These are phyloP conservation scores for Daldinia eschscholtzii DNA, from an alignment of 2,329 filamentous ascomycete species.

Conservation along the genomic window DNA sequence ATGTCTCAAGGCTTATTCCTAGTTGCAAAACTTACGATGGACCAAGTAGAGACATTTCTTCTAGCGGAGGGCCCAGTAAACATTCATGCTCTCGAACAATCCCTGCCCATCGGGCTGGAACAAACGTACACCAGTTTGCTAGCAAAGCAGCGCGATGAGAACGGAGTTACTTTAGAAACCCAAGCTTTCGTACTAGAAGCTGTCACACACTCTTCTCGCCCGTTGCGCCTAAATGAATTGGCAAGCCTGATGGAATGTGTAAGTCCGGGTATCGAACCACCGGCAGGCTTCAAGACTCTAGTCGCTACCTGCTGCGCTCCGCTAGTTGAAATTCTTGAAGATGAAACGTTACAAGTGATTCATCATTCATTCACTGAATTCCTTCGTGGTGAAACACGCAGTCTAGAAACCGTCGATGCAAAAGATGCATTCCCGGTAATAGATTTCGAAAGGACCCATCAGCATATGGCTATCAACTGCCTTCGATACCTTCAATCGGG, in stretches of 20 bases:
- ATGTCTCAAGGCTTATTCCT: conserved; percentile 8
- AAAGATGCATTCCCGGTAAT: not conserved
- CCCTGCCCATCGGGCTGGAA: not conserved
- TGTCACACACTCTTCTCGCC: conserved; percentile 1
- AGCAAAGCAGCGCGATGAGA: not conserved
- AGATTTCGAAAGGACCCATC: not conserved
- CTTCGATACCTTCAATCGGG: conserved; percentile 1
- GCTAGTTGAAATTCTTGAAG: not conserved
- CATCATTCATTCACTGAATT: conserved; percentile 4
- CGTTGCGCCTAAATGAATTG: not conserved
- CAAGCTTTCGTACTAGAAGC: conserved; percentile 1
- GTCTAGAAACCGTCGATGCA: not conserved
- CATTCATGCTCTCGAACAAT: not conserved
- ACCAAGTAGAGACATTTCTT: not conserved
- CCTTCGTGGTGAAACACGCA: not conserved
- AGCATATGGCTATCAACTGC: conserved; percentile 2
- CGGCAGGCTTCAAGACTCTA: not conserved
- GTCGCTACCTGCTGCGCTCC: not conserved
- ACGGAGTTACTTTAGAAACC: not conserved
- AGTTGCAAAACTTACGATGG: conserved; percentile 8
- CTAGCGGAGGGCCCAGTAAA: not conserved
- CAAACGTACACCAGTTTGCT: not conserved
- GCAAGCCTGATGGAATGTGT: not conserved
- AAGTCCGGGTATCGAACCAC: not conserved
- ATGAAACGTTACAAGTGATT: not conserved